Percentiles rank a stretch among this genome's conserved stretches.
Evolutionary conservation across 108 stramenopile genomes (phyloP).

Genomic region (Thalassiosira profunda): DNA sequence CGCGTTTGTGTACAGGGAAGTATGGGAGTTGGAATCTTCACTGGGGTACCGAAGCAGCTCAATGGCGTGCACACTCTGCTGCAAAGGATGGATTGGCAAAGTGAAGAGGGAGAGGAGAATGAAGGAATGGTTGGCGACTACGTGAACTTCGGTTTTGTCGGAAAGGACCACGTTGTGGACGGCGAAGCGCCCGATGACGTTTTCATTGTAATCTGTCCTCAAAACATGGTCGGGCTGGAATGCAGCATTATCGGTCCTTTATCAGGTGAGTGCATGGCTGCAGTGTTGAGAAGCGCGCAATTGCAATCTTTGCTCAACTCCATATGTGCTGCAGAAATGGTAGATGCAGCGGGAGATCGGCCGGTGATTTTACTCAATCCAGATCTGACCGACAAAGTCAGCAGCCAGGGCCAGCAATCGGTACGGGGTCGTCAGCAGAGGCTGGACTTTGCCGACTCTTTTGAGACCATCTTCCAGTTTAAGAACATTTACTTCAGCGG

Average conservation of each 20-base stretch:
- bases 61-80: constrained; percentile 78
- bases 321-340: constrained; percentile 92
- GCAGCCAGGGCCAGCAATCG: constrained; percentile 81
- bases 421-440: constrained; percentile 80
- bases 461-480: constrained; percentile 81
- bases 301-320: too few relatives aligned
- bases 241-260: constrained; percentile 73
- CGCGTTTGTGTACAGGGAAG: constrained; percentile 82
- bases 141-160: constrained; percentile 78
- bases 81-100: constrained; percentile 91
- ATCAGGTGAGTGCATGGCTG: too few relatives aligned
- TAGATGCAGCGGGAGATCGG: constrained; percentile 83
- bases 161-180: constrained; percentile 84
- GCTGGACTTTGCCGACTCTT: constrained; percentile 74
- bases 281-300: too few relatives aligned
- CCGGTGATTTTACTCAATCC: constrained; percentile 87
- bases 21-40: constrained; percentile 93
- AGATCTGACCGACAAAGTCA: constrained; percentile 83
- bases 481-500: constrained; percentile 86
- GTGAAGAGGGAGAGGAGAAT: constrained; percentile 76
- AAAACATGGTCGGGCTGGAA: constrained; percentile 83
- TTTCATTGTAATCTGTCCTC: constrained; percentile 83
- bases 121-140: constrained; percentile 91
- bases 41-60: constrained; percentile 81
- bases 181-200: constrained; percentile 80